phyloP scores from a whole-genome alignment of 495 filamentous ascomycete genomes.

The Tuber microsphaerosporum region DNA sequence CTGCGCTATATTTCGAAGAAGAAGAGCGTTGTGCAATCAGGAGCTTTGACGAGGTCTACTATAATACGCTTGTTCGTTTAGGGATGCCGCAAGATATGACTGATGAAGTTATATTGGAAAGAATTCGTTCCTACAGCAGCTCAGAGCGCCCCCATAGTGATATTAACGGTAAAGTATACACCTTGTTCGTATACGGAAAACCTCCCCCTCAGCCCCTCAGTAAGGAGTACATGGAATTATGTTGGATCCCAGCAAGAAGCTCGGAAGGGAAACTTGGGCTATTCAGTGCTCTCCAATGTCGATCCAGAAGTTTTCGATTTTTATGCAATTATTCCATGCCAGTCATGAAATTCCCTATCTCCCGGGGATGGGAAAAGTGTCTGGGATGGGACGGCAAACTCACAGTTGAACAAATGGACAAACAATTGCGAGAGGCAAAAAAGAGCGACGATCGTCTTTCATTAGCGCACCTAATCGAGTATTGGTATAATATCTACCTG shows the following conservation, averaged over 20 bases:
- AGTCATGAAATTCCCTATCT: constrained; percentile 11
- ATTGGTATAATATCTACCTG: neutral
- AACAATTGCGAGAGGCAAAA: constrained; percentile 18
- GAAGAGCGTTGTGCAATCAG: constrained; percentile 14
- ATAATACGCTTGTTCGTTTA: constrained; percentile 4
- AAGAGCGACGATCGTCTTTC: neutral
- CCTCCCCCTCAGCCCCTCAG: constrained; percentile 8
- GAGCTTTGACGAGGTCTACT: constrained; percentile 9
- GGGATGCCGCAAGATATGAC: constrained; percentile 21
- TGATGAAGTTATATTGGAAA: constrained; percentile 15
- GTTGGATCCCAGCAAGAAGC: constrained; percentile 29
- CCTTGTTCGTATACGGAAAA: constrained; percentile 7
- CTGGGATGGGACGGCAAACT: constrained; percentile 24
- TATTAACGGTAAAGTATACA: constrained; percentile 6
- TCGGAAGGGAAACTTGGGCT: constrained; percentile 7
- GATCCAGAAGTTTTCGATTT: neutral
- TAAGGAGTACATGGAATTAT: constrained; percentile 7
- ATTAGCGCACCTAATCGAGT: constrained; percentile 8
- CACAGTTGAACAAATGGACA: neutral
- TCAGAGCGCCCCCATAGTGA: neutral
- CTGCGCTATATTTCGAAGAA: constrained; percentile 28
- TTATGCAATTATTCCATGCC: constrained; percentile 33
- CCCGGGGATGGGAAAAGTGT: constrained; percentile 9
- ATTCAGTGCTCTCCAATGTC: constrained; percentile 28
- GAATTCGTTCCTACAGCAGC: constrained; percentile 24